phyloP scores from a whole-genome alignment of 2,329 filamentous ascomycete species.

The Cercospora citrullina region DNA sequence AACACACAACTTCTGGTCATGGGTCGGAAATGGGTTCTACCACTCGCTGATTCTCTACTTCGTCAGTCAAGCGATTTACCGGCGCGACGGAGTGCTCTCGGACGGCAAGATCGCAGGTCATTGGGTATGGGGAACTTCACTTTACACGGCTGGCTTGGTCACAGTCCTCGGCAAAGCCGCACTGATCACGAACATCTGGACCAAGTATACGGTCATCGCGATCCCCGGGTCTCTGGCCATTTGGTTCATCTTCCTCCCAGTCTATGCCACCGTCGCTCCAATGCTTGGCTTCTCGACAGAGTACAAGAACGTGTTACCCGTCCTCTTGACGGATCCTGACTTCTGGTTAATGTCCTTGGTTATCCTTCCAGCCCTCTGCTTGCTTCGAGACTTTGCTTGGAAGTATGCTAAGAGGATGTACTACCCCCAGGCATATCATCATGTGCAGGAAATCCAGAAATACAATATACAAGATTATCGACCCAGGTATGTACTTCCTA shows the following conservation, averaged over 20 bases:
- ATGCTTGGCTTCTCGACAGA: constrained; percentile 78
- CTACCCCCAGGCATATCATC: constrained; percentile 90
- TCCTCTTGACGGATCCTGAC: constrained; percentile 74
- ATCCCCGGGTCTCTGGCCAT: constrained; percentile 91
- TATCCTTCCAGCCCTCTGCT: constrained; percentile 75
- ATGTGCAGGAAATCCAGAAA: constrained; percentile 99
- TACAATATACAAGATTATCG: constrained; percentile 99
- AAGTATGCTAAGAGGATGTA: constrained; percentile 99
- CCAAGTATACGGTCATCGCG: constrained; percentile 93
- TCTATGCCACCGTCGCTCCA: constrained; percentile 83
- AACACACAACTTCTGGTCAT: constrained; percentile 86
- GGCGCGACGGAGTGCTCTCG: constrained; percentile 71
- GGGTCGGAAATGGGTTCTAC: constrained; percentile 93
- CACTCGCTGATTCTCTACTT: constrained; percentile 94
- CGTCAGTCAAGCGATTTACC: constrained; percentile 77
- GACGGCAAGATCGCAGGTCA: constrained; percentile 85
- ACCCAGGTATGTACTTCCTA: constrained; percentile 66
- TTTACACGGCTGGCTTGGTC: constrained; percentile 90
- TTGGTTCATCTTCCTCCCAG: constrained; percentile 87
- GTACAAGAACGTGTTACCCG: constrained; percentile 79
- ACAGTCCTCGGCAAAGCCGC: constrained; percentile 95
- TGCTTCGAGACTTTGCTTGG: constrained; percentile 88
- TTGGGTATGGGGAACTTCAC: constrained; percentile 96
- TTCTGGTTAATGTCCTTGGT: constrained; percentile 91
- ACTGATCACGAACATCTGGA: constrained; percentile 96